Percentiles rank a stretch among this genome's conserved stretches.
Conservation (phyloP, 345 rosid genomes). For the Anastatica hierochuntica region DNA sequence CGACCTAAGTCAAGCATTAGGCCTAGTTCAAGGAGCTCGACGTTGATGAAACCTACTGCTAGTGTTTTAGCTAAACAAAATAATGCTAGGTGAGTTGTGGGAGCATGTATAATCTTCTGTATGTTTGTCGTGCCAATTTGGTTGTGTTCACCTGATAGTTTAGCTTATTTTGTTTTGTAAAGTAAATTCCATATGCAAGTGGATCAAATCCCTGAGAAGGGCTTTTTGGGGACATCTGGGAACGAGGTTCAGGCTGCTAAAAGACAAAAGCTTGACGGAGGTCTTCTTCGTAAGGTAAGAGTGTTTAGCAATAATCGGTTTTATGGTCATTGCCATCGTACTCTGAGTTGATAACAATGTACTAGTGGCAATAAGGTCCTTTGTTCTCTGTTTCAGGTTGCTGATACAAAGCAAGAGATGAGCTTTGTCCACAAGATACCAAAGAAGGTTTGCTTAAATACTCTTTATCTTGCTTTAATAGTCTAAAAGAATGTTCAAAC, state of each 20-base stretch:
- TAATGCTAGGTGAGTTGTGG: slow-evolving; percentile 44
- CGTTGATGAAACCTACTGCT: slow-evolving; percentile 92
- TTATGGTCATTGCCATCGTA: too few species aligned
- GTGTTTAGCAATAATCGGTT: not conserved
- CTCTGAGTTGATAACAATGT: too few species aligned
- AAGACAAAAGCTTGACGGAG: slow-evolving; percentile 93
- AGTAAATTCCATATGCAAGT: slow-evolving; percentile 4
- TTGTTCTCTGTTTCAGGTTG: slow-evolving; percentile 42
- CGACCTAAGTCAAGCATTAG: slow-evolving; percentile 31
- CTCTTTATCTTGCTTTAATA: too few species aligned
- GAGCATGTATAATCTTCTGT: not conserved
- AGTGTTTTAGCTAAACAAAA: slow-evolving; percentile 83
- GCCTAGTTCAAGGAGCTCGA: slow-evolving; percentile 56
- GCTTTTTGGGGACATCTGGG: slow-evolving; percentile 35
- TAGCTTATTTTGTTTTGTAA: not conserved
- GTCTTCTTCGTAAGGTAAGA: slow-evolving; percentile 63
- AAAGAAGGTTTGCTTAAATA: slow-evolving; percentile 78
- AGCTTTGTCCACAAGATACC: slow-evolving; percentile 70
- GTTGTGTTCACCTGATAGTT: too few species aligned
- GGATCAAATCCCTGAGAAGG: slow-evolving; percentile 33
- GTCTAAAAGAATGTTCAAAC: too few species aligned
- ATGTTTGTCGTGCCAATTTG: not conserved
- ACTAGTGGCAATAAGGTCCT: not conserved
- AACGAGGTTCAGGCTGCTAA: slow-evolving; percentile 80
- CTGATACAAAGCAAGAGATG: slow-evolving; percentile 44